phyloP scores from a whole-genome alignment of 768 basidiomycete species.

The Floccularia luteovirens region DNA sequence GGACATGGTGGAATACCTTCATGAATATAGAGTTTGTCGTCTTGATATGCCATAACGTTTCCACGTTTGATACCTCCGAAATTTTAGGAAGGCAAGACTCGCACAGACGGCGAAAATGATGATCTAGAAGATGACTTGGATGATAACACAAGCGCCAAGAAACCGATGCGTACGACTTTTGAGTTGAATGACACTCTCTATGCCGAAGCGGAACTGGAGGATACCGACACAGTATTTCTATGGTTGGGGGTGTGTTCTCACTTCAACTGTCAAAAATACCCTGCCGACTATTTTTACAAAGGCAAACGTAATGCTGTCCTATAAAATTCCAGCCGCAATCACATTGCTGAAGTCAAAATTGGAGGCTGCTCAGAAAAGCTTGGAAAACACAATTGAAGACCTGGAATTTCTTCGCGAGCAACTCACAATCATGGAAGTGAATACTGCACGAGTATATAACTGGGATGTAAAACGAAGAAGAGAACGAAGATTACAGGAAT shows the following conservation, averaged over 20 bases:
- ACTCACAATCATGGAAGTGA: constrained; percentile 93
- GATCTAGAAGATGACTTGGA: constrained; percentile 52
- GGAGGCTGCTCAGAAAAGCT: constrained; percentile 52
- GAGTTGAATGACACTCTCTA: constrained; percentile 95
- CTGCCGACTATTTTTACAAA: constrained; percentile 18
- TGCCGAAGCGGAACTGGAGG: constrained; percentile 83
- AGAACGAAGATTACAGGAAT: constrained; percentile 40
- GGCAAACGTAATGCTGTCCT: constrained; percentile 98
- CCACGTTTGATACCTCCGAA: constrained; percentile 2
- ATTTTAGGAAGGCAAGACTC: constrained; percentile 53
- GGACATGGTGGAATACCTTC: constrained; percentile 78
- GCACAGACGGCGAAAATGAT: constrained; percentile 31
- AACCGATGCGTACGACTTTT: constrained; percentile 76
- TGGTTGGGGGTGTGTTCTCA: constrained; percentile 82
- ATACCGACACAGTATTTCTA: constrained; percentile 83
- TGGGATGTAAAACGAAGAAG: constrained; percentile 87
- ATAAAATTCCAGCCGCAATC: constrained; percentile 75
- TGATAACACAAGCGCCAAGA: constrained; percentile 36
- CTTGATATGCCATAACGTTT: background rate
- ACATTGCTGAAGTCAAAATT: constrained; percentile 72
- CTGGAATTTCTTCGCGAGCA: constrained; percentile 92
- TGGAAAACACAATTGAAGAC: constrained; percentile 74
- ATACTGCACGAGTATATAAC: constrained; percentile 93
- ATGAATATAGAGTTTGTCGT: constrained; percentile 57
- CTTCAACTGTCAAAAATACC: background rate